A percentile compares a stretch with the other conserved stretches of the same genome.
phyloP scores from a whole-genome alignment of 129 eudicot species.

The Lactuca sativa region DNA sequence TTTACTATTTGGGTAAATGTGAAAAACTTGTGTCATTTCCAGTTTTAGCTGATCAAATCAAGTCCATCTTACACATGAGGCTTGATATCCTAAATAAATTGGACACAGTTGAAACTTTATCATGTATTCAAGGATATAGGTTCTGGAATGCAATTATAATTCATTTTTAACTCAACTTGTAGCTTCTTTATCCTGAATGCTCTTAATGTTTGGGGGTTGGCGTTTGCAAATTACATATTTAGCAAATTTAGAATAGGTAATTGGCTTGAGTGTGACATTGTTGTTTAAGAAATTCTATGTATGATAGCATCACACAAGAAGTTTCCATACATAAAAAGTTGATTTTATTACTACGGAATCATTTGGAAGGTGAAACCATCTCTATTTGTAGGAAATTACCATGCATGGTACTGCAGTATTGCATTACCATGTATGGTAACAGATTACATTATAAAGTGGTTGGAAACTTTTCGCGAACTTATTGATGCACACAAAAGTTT shows the following conservation, averaged over 20 bases:
- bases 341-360: too few relatives aligned
- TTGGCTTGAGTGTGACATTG: too few relatives aligned
- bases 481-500: neutral
- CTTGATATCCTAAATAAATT: slow-evolving; percentile 1
- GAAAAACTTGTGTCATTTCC: neutral
- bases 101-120: neutral
- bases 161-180: neutral
- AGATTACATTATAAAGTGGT: neutral
- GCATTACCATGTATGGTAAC: too few relatives aligned
- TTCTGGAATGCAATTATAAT: neutral
- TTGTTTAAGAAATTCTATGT: too few relatives aligned
- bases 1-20: neutral
- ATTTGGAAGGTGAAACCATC: too few relatives aligned
- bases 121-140: neutral
- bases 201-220: neutral
- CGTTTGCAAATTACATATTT: too few relatives aligned
- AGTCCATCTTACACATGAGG: neutral
- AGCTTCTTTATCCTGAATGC: neutral
- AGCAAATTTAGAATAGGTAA: too few relatives aligned
- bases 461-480: neutral
- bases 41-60: neutral
- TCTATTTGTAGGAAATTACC: too few relatives aligned
- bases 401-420: too few relatives aligned
- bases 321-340: too few relatives aligned
- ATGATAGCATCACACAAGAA: too few relatives aligned